These are phyloP conservation scores for Amanita inopinata DNA, from an alignment of 768 basidiomycete species.

Conservation along the genomic window DNA sequence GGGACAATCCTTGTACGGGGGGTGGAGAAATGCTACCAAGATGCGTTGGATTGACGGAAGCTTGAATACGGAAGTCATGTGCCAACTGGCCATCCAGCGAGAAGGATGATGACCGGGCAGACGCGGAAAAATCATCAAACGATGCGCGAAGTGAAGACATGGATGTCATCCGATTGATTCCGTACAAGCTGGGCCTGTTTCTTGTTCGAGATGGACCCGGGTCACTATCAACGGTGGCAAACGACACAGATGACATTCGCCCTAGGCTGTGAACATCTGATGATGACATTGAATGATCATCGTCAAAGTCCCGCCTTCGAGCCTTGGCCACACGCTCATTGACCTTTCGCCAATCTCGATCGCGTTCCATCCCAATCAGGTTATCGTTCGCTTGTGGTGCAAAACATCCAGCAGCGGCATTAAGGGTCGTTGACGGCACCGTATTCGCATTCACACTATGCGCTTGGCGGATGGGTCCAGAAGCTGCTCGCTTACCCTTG, in stretches of 20 bases:
- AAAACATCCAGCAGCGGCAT: slow-evolving; percentile 56
- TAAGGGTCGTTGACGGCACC: slow-evolving; percentile 38
- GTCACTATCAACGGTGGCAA: slow-evolving; percentile 79
- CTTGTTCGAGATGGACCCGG: slow-evolving; percentile 67
- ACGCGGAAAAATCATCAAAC: slow-evolving; percentile 63
- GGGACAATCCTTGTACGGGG: slow-evolving; percentile 62
- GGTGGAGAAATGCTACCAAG: slow-evolving; percentile 66
- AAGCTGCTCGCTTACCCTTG: slow-evolving; percentile 45
- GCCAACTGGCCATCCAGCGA: slow-evolving; percentile 68
- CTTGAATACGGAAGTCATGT: slow-evolving; percentile 65
- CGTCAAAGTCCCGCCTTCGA: slow-evolving; percentile 76
- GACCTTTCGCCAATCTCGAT: slow-evolving; percentile 43
- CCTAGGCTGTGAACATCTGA: slow-evolving; percentile 73
- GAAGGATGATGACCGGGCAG: slow-evolving; percentile 70
- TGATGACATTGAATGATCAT: slow-evolving; percentile 87
- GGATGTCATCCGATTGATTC: slow-evolving; percentile 67
- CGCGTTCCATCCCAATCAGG: slow-evolving; percentile 18
- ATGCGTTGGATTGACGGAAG: slow-evolving; percentile 53
- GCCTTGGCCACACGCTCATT: slow-evolving; percentile 64
- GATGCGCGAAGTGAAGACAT: slow-evolving; percentile 68
- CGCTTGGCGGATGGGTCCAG: slow-evolving; percentile 56
- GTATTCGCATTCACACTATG: slow-evolving; percentile 31
- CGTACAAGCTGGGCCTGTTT: slow-evolving; percentile 50
- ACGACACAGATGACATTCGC: slow-evolving; percentile 70
- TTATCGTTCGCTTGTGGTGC: slow-evolving; percentile 21